These are phyloP conservation scores for Cryptococcus neoformans DNA, from an alignment of 1,284 basidiomycete species.

Conservation along the genomic window DNA sequence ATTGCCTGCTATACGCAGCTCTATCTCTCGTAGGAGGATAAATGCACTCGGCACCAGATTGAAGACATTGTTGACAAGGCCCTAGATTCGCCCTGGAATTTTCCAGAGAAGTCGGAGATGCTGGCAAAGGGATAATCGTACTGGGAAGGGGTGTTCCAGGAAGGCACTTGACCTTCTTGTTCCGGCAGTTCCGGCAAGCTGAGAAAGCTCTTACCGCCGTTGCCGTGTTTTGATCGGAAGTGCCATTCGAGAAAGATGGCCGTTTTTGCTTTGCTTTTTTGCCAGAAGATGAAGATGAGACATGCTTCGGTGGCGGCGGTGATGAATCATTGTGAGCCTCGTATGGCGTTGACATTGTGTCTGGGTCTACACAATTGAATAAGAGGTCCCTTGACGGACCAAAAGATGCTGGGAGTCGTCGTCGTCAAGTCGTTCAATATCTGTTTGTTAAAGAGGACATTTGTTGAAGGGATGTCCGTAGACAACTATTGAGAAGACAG, in stretches of 20 bases:
- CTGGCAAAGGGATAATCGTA: neutral
- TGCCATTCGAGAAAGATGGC: slow-evolving; percentile 1
- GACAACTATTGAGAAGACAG: no score
- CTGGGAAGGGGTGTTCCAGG: slow-evolving; percentile 18
- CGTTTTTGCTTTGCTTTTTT: slow-evolving; percentile 9
- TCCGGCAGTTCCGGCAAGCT: slow-evolving; percentile 40
- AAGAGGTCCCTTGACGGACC: no score
- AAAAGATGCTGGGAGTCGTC: no score
- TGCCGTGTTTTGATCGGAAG: neutral
- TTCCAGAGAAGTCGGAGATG: neutral
- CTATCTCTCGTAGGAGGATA: slow-evolving; percentile 46
- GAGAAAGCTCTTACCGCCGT: slow-evolving; percentile 29
- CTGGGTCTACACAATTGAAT: neutral
- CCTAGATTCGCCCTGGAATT: slow-evolving; percentile 4
- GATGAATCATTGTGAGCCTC: neutral
- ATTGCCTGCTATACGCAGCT: slow-evolving; percentile 45
- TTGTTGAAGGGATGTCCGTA: no score
- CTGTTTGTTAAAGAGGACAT: no score
- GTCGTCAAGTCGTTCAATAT: no score
- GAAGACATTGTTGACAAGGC: slow-evolving; percentile 42
- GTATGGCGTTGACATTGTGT: neutral
- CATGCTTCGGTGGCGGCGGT: neutral
- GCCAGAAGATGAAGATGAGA: neutral
- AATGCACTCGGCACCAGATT: slow-evolving; percentile 36
- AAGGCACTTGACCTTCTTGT: slow-evolving; percentile 45